Evolutionary conservation across 306 rosid genomes (phyloP), one percentile per base, ranked within the genome.

Genomic region (Castanea mollissima): DNA sequence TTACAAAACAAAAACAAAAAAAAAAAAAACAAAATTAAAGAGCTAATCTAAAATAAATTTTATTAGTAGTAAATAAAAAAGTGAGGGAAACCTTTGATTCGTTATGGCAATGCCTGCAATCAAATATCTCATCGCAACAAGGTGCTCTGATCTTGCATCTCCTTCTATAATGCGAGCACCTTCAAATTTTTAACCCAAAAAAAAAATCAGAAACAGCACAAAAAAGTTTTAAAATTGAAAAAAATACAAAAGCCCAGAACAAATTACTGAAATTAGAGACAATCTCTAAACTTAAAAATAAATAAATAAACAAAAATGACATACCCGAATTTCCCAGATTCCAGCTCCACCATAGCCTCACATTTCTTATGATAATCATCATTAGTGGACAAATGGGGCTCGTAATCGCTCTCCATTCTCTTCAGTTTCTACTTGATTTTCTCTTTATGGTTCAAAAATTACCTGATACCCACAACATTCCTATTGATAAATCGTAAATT

Each of bases 101-200:
- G 64, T 87, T 87, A 72, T 87, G 91, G 73, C 89, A 88, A 78
- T 88, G 89, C 75, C 91, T 80, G 69, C 91, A 85, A 71, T 83
- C 82, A 32, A 83, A 85, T 38, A 83, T 76, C 79, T 85, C 89
- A 78, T 85, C 76, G 77, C 89, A 88, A 44, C 89, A 88, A 12
- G 91, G 91, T 14, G 91, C 91, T 73, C 75, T 69, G 46, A 85
- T 88, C 78, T 88, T 88, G 77, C 89, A 88, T 70, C 86, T 81
- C 83, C 89, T 76, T 71, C 76, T 80, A 67, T 85, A 88, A 81
- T 83, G 91, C 52, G 57, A 41, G 67, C 89, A 88, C 88, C 90
- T 82, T 41, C 29, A 69, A 46, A 14, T 49, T 55, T 6, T 55
- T 32, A 44, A 27, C 18, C 6, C 1, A 34, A 34, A 9, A 6